Evolutionary conservation across 106 monocot species (phyloP).

Genomic region (Acanthochlamys bracteata): DNA sequence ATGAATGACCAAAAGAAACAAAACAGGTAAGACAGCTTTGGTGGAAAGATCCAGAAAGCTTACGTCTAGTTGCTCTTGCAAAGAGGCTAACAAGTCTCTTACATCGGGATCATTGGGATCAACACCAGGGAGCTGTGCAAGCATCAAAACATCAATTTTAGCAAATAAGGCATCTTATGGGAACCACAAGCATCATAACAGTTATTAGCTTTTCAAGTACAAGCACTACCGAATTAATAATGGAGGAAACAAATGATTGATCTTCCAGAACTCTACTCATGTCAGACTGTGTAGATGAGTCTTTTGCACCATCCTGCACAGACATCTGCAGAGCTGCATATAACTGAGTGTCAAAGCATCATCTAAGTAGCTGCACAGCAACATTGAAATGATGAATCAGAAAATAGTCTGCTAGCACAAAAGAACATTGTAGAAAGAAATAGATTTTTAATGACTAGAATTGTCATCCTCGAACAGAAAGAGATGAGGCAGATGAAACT

Average conservation of each 20-base stretch:
- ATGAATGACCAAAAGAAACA: too few relatives aligned
- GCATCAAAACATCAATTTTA: neutral
- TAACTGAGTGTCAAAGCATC: neutral
- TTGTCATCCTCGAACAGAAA: too few relatives aligned
- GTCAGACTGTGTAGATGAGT: slow-evolving; percentile 40
- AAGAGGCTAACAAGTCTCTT: slow-evolving; percentile 69
- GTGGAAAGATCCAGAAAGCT: slow-evolving; percentile 1
- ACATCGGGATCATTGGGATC: slow-evolving; percentile 82
- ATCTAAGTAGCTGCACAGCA: neutral
- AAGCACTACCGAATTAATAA: slow-evolving; percentile 73
- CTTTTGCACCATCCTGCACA: slow-evolving; percentile 45
- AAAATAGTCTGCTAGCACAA: neutral
- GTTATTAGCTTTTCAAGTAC: neutral
- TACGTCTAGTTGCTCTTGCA: slow-evolving; percentile 64
- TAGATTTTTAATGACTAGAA: too few relatives aligned
- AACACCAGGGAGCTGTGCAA: slow-evolving; percentile 69
- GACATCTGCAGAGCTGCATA: slow-evolving; percentile 94
- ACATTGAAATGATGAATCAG: neutral
- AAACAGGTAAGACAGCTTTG: neutral
- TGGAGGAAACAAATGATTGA: slow-evolving; percentile 84
- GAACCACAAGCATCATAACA: too few relatives aligned
- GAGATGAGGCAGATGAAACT: too few relatives aligned
- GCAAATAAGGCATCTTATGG: neutral
- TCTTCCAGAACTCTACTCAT: slow-evolving; percentile 81
- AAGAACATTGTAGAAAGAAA: neutral